Percentiles rank a stretch among this genome's conserved stretches.
Evolutionary conservation across 345 rosid species (phyloP).

Genomic region (Brassica carinata): DNA sequence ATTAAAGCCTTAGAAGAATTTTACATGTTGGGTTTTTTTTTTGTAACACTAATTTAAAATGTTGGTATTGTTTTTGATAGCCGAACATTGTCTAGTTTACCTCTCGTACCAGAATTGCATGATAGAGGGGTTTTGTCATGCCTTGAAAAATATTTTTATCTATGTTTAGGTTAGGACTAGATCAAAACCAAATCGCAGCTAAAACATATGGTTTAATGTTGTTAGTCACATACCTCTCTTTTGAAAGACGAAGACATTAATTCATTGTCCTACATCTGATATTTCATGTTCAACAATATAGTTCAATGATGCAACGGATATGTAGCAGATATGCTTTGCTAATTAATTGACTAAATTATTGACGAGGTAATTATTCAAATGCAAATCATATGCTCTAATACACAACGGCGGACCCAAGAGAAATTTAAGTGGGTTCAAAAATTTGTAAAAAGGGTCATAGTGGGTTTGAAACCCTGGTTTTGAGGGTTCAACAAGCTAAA

Average conservation of each 20-base stretch:
- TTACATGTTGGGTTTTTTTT: too few relatives aligned
- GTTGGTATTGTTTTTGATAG: background rate
- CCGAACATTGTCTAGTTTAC: background rate
- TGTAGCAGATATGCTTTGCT: background rate
- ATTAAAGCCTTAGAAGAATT: too few relatives aligned
- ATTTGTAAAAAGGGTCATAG: too few relatives aligned
- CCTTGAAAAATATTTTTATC: background rate
- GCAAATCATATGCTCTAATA: background rate
- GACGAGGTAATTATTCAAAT: background rate
- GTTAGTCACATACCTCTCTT: background rate
- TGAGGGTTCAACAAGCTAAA: too few relatives aligned
- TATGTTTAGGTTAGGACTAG: background rate
- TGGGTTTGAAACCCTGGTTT: too few relatives aligned
- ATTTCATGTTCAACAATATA: background rate
- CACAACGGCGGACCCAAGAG: background rate
- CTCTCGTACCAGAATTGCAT: background rate
- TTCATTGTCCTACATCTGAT: background rate
- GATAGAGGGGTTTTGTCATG: background rate
- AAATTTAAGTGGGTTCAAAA: too few relatives aligned
- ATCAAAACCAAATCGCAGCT: background rate
- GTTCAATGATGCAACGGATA: background rate
- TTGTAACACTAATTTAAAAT: background rate
- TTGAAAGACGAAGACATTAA: background rate
- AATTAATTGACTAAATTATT: background rate
- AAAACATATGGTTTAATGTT: background rate